Base-by-base conservation (phyloP, 208 protist species). In the Crithidia thermophila region DNA sequence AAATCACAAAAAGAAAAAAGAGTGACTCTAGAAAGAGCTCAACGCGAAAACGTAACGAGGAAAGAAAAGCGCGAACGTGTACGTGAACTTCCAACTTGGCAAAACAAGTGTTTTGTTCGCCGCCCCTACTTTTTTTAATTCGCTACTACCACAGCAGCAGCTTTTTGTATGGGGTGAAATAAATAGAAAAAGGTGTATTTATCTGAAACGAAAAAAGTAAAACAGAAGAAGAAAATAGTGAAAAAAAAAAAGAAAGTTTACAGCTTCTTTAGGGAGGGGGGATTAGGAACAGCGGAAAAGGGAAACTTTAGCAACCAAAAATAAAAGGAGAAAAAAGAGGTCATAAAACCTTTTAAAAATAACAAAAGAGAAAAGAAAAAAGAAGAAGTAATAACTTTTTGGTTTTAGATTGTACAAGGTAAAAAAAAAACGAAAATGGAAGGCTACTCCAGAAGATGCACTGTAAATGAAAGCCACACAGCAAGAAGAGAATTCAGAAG, bases 341-440 rank as follows among this genome's bases (percentile, higher is more conserved):
- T 46, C 40, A 46, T 46, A 40, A 40, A 40, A 40, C 36, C 40
- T n/a, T n/a, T n/a, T n/a, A n/a, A n/a, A 56, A 21, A 70, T 53
- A 31, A 36, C 28, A 53, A 46, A 46, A 46, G 16, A 7, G 40
- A n/a, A 46, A 46, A 46, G 16, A 46, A 46, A 46, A 46, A 46
- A 46, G 20, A 46, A 18, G 18, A 46, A 46, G 40, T 9, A 5
- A 20, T 46, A 18, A 55, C 11, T 56, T 68, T 25, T 43, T 67
- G 37, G 7, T 53, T 25, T 67, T 53, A 33, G 11, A 49, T 9
- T 9, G 18, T 47, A 55, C 20, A 33, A 25, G 0, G 25, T 20
- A n/a, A 58, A 46, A 23, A 45, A 45, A 67, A 52, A 56, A 55
- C 39, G 52, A 14, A 56, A 56, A n/a, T 39, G n/a, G 9, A 45